A percentile compares a stretch with the other conserved stretches of the same genome.
Conservation (phyloP, 768 basidiomycete genomes). For the Phanerodontia chrysosporium region DNA sequence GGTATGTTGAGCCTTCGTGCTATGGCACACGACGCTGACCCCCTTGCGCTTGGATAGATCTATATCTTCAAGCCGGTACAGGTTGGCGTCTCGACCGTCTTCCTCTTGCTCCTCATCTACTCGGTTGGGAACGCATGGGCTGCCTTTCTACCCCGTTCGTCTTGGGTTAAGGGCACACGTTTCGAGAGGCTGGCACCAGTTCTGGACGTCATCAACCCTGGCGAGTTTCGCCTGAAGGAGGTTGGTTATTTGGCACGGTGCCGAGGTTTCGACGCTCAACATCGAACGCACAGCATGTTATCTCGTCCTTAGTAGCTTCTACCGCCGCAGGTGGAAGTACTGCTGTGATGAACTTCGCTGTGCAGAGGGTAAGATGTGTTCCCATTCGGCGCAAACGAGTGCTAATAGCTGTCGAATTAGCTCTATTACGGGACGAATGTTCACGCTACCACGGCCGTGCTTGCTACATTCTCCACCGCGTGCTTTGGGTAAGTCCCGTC, state of each 20-base stretch:
- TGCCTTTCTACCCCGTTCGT: conserved; percentile 36
- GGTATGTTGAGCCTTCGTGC: conserved; percentile 29
- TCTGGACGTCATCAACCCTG: conserved; percentile 53
- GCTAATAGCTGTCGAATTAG: conserved; percentile 25
- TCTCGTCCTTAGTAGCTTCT: conserved; percentile 52
- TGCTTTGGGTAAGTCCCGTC: conserved; percentile 40
- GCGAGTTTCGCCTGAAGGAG: conserved; percentile 54
- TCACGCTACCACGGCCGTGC: conserved; percentile 48
- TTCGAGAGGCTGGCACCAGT: conserved; percentile 36
- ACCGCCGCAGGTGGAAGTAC: conserved; percentile 51
- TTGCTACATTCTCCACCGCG: conserved; percentile 61
- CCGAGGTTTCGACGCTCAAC: background rate
- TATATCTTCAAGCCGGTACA: conserved; percentile 58
- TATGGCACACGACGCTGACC: background rate
- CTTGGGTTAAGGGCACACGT: conserved; percentile 42
- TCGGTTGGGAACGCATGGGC: conserved; percentile 48
- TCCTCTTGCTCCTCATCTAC: conserved; percentile 52
- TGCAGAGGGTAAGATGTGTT: conserved; percentile 41
- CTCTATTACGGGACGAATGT: conserved; percentile 58
- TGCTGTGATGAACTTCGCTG: conserved; percentile 58
- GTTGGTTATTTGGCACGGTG: conserved; percentile 25
- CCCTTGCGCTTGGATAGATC: conserved; percentile 34
- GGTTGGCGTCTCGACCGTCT: conserved; percentile 50
- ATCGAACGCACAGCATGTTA: conserved; percentile 43
- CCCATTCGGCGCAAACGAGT: background rate